phyloP scores from a whole-genome alignment of 2,329 filamentous ascomycete species.

The Phoma sp. region DNA sequence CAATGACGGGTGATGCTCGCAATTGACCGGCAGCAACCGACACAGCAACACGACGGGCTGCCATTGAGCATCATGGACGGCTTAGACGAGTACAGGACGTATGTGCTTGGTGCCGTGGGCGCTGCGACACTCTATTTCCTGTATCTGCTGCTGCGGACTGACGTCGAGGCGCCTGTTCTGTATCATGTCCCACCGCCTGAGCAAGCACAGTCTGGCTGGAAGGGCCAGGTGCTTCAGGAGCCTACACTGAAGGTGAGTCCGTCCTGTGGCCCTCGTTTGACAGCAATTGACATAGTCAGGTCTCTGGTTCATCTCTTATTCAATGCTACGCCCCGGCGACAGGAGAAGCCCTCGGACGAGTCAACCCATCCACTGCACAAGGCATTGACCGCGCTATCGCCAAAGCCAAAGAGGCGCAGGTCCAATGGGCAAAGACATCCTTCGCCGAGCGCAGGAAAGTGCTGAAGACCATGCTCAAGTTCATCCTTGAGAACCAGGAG shows the following conservation, averaged over 20 bases:
- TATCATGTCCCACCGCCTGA: constrained; percentile 70
- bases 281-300: constrained; percentile 42
- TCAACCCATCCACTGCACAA: constrained; percentile 76
- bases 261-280: neutral
- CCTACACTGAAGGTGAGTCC: constrained; percentile 64
- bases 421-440: constrained; percentile 75
- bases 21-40: no score
- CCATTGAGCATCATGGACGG: constrained; percentile 32
- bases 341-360: constrained; percentile 77
- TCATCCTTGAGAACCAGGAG: constrained; percentile 87
- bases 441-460: constrained; percentile 80
- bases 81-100: constrained; percentile 32
- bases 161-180: constrained; percentile 54
- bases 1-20: neutral
- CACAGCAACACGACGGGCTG: neutral
- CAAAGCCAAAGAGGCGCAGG: constrained; percentile 75
- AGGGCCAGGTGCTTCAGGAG: constrained; percentile 63
- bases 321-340: constrained; percentile 92
- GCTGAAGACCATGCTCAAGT: constrained; percentile 78
- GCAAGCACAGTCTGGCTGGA: constrained; percentile 60
- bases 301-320: constrained; percentile 69
- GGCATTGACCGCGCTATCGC: constrained; percentile 81
- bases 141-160: constrained; percentile 33
- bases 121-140: constrained; percentile 28
- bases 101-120: constrained; percentile 30